phyloP scores from a whole-genome alignment of 1,284 basidiomycete species.

The Afroboletus lepidellus region DNA sequence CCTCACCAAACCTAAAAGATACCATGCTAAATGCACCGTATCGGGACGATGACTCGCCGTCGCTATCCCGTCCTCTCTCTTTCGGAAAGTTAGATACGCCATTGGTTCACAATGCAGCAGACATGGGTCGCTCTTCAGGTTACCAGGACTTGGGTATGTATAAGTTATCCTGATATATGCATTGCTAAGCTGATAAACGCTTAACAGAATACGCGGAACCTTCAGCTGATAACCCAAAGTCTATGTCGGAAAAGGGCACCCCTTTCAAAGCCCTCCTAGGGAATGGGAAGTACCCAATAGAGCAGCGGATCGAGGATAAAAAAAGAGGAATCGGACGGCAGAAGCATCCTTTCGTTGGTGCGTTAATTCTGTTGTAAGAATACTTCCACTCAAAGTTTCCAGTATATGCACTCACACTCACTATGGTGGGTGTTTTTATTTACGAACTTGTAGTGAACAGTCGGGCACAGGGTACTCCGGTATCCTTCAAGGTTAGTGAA shows the following conservation, averaged over 20 bases:
- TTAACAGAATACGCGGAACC: conserved; percentile 61
- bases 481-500: conserved; percentile 73
- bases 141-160: conserved; percentile 58
- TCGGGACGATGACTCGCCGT: conserved; percentile 25
- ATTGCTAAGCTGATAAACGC: neutral
- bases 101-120: conserved; percentile 47
- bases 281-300: conserved; percentile 60
- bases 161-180: neutral
- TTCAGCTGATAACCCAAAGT: conserved; percentile 26
- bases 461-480: conserved; percentile 70
- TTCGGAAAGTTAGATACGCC: conserved; percentile 40
- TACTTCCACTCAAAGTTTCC: conserved; percentile 7
- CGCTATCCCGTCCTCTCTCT: conserved; percentile 17
- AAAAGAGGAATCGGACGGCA: conserved; percentile 83
- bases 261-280: conserved; percentile 43
- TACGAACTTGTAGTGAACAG: conserved; percentile 78
- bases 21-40: conserved; percentile 19
- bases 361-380: conserved; percentile 6
- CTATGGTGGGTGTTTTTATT: conserved; percentile 73
- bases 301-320: conserved; percentile 84
- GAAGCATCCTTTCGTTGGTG: conserved; percentile 73
- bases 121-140: conserved; percentile 36
- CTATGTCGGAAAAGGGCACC: conserved; percentile 38
- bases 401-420: conserved; percentile 64
- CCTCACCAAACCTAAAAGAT: conserved; percentile 3